These are phyloP conservation scores for Uronychia binucleata DNA, from an alignment of 73 alveolate genomes.

Conservation along the genomic window DNA sequence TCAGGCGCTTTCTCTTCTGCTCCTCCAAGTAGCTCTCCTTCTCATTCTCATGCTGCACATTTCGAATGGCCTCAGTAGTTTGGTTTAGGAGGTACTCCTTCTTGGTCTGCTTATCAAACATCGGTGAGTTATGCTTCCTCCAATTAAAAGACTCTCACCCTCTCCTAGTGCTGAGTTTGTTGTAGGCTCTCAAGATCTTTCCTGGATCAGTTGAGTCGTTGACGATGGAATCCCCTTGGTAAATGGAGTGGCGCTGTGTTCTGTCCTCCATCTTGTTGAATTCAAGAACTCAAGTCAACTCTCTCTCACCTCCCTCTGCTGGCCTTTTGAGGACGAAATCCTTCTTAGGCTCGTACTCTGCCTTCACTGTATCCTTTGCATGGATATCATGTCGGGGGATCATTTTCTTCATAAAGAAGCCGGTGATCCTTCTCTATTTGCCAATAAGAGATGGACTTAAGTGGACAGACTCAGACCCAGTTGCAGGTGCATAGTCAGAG, in stretches of 20 bases:
- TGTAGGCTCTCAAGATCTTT: background rate
- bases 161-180: background rate
- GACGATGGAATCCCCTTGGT: background rate
- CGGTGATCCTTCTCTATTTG: background rate
- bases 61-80: background rate
- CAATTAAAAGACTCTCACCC: background rate
- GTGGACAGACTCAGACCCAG: background rate
- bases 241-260: background rate
- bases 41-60: background rate
- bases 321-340: slow-evolving; percentile 3
- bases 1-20: background rate
- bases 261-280: background rate
- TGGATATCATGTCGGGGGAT: background rate
- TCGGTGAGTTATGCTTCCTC: background rate
- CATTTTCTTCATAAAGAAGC: background rate
- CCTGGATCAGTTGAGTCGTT: background rate
- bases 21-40: background rate
- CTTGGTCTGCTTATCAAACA: background rate
- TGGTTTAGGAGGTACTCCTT: background rate
- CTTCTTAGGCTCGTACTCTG: slow-evolving; percentile 4
- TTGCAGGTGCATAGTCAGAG: background rate
- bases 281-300: background rate
- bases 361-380: background rate
- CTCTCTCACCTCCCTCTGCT: background rate
- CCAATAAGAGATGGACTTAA: background rate